Evolutionary conservation across 257 asterid genomes (phyloP).

Genomic region (Pogostemon cablin): DNA sequence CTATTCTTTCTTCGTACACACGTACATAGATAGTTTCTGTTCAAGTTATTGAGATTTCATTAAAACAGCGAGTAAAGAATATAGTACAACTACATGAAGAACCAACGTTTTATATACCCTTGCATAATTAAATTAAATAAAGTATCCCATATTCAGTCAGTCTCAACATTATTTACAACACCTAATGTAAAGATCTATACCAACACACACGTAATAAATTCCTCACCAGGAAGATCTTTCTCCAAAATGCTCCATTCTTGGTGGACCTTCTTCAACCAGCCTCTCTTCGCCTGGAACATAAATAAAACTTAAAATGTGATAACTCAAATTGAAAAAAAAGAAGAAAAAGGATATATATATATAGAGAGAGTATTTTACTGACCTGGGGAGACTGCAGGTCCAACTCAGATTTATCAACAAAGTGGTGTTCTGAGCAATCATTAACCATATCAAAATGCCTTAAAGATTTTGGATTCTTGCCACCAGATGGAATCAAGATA

Average conservation of each 20-base stretch:
- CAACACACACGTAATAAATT: conserved; percentile 11
- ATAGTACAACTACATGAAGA: background rate
- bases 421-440: conserved; percentile 87
- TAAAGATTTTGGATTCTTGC: conserved; percentile 46
- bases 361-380: background rate
- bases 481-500: conserved; percentile 39
- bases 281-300: conserved; percentile 55
- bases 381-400: conserved; percentile 65
- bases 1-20: conserved; percentile 77
- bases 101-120: background rate
- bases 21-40: conserved; percentile 82
- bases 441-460: conserved; percentile 80
- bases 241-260: conserved; percentile 91
- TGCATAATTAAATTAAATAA: too few relatives aligned
- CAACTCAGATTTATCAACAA: conserved; percentile 53
- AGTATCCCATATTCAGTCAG: background rate
- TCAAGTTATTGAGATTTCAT: background rate
- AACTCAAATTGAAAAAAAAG: background rate
- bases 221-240: conserved; percentile 90
- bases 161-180: too few relatives aligned
- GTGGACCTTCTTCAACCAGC: conserved; percentile 84
- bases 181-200: background rate
- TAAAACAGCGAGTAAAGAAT: background rate
- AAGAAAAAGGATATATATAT: background rate
- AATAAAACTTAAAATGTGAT: conserved; percentile 23